These are phyloP conservation scores for Clarkia xantiana DNA, from an alignment of 345 rosid species.

Conservation along the genomic window DNA sequence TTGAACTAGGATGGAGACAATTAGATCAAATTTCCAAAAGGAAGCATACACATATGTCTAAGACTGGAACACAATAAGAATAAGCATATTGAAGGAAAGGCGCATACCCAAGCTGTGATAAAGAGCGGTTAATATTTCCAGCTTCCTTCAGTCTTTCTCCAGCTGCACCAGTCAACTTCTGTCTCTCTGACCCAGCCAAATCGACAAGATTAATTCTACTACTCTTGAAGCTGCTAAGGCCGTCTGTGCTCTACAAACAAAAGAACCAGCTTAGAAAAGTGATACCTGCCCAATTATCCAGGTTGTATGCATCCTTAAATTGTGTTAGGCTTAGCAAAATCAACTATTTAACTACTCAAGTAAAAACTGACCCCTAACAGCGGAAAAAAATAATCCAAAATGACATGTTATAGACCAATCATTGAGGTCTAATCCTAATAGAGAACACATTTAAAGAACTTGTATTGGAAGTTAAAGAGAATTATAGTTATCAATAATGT, in stretches of 20 bases:
- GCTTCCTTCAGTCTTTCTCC: slow-evolving; percentile 98
- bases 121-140: slow-evolving; percentile 91
- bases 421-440: no score
- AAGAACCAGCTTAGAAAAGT: slow-evolving; percentile 7
- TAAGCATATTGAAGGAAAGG: slow-evolving; percentile 4
- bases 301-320: background rate
- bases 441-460: background rate
- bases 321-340: no score
- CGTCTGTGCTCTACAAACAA: slow-evolving; percentile 54
- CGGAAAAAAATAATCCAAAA: no score
- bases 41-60: no score
- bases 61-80: no score
- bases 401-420: no score
- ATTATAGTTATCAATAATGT: background rate
- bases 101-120: slow-evolving; percentile 95
- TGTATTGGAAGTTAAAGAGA: background rate
- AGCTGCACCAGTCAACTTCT: slow-evolving; percentile 88
- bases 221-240: slow-evolving; percentile 78
- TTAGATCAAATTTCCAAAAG: no score
- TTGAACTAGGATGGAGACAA: no score
- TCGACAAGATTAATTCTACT: slow-evolving; percentile 98
- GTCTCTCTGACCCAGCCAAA: slow-evolving; percentile 98
- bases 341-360: no score
- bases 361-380: no score
- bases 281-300: background rate